phyloP scores from a whole-genome alignment of 2,329 filamentous ascomycete genomes.

The Cladobotryum protrusum region DNA sequence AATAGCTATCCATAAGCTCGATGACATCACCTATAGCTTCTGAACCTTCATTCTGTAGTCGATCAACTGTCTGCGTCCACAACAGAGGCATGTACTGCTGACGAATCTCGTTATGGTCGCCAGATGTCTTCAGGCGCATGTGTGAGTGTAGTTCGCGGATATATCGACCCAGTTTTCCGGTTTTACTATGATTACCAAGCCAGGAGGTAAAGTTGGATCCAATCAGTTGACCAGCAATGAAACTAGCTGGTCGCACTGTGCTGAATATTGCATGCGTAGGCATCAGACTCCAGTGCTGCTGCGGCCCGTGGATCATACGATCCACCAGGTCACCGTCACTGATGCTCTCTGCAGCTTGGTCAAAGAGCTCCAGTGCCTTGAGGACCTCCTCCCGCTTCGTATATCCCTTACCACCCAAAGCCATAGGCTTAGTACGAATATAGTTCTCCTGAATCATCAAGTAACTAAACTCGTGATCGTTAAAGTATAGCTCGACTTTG shows the following conservation, averaged over 20 bases:
- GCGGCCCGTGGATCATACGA: conserved; percentile 95
- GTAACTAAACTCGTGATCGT: conserved; percentile 96
- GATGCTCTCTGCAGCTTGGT: conserved; percentile 89
- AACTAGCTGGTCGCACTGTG: conserved; percentile 86
- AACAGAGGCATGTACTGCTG: conserved; percentile 89
- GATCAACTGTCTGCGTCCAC: conserved; percentile 73
- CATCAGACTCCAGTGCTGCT: conserved; percentile 98
- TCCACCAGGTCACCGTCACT: conserved; percentile 95
- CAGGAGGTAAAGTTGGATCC: conserved; percentile 78
- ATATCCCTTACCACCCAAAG: conserved; percentile 50
- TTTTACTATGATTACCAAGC: conserved; percentile 93
- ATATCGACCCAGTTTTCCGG: conserved; percentile 68
- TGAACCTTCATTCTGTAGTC: conserved; percentile 71
- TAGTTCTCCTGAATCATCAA: conserved; percentile 99
- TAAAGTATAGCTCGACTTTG: conserved; percentile 98
- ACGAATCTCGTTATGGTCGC: conserved; percentile 86
- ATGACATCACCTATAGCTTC: conserved; percentile 79
- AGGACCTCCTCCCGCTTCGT: conserved; percentile 62
- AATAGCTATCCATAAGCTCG: conserved; percentile 95
- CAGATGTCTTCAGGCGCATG: conserved; percentile 86
- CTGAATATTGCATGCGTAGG: conserved; percentile 93
- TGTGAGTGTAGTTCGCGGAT: conserved; percentile 95
- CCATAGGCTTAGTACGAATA: conserved; percentile 70
- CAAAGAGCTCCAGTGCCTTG: conserved; percentile 79
- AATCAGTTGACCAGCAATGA: conserved; percentile 70